A percentile compares a stretch with the other conserved stretches of the same genome.
Evolutionary conservation across 495 filamentous ascomycete species (phyloP).

Genomic region (Aspergillus nanangensis): DNA sequence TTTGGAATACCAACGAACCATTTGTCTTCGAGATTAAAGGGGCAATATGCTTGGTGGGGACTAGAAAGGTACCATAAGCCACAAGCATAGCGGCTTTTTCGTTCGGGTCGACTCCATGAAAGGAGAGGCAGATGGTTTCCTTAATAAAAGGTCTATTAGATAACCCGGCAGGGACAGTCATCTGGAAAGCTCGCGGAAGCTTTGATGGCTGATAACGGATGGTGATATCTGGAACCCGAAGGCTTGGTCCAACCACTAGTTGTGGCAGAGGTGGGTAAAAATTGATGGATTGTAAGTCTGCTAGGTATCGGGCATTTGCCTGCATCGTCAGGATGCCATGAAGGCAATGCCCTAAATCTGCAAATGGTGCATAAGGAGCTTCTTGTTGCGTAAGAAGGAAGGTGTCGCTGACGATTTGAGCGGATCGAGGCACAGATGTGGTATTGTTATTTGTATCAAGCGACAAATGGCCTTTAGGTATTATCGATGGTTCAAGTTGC

Average conservation of each 20-base stretch:
- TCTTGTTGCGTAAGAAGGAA: constrained; percentile 19
- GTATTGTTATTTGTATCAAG: constrained; percentile 6
- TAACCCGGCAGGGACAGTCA: constrained; percentile 23
- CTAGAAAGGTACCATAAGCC: constrained; percentile 30
- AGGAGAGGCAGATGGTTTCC: constrained; percentile 35
- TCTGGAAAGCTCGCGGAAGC: constrained; percentile 28
- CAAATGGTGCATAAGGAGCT: constrained; percentile 23
- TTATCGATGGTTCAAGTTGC: constrained; percentile 39
- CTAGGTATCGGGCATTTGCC: constrained; percentile 37
- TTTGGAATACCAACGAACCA: constrained; percentile 29
- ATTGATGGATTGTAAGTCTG: constrained; percentile 25
- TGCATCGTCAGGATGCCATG: constrained; percentile 38
- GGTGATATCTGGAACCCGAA: constrained; percentile 32
- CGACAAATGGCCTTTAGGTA: constrained; percentile 5
- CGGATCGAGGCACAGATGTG: constrained; percentile 10
- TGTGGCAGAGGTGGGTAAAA: constrained; percentile 31
- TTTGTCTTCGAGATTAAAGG: constrained; percentile 25
- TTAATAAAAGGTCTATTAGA: constrained; percentile 27
- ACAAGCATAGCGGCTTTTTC: constrained; percentile 33
- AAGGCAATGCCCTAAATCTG: constrained; percentile 35
- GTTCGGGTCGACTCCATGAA: constrained; percentile 35
- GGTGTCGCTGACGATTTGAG: constrained; percentile 26
- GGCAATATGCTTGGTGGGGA: constrained; percentile 20
- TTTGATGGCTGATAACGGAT: constrained; percentile 29
- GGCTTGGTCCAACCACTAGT: constrained; percentile 25